These are phyloP conservation scores for Castanospermum australe DNA, from an alignment of 306 rosid species.

Conservation along the genomic window DNA sequence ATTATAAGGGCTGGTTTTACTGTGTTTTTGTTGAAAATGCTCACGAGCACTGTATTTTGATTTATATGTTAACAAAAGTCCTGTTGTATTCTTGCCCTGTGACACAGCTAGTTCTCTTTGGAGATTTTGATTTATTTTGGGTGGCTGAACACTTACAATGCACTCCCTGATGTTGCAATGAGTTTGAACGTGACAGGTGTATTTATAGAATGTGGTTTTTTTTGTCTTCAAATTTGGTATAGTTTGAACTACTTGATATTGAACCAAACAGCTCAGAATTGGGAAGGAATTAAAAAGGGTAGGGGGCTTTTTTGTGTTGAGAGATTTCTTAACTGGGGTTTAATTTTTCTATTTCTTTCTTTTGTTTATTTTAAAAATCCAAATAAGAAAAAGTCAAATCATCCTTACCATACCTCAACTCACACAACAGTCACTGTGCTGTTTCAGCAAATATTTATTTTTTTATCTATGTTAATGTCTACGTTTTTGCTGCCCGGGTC, in stretches of 20 bases:
- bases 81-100: constrained; percentile 14
- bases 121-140: constrained; percentile 20
- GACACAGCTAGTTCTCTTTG: background rate
- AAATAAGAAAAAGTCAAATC: too few relatives aligned
- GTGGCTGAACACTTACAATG: background rate
- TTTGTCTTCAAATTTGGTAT: background rate
- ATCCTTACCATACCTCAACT: too few relatives aligned
- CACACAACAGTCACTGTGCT: too few relatives aligned
- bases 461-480: too few relatives aligned
- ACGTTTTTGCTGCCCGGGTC: too few relatives aligned
- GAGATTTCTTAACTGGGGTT: too few relatives aligned
- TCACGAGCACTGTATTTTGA: constrained; percentile 25
- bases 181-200: background rate
- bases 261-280: background rate
- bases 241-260: background rate
- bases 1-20: constrained; percentile 10
- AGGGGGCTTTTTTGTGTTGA: background rate
- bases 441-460: too few relatives aligned
- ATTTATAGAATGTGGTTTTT: background rate
- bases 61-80: background rate
- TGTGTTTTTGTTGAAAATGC: background rate
- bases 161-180: constrained; percentile 6
- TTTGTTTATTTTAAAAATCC: too few relatives aligned
- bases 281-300: background rate
- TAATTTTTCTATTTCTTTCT: too few relatives aligned